Evolutionary conservation across 2,329 filamentous ascomycete genomes (phyloP).

Genomic region (Colletotrichum musae): DNA sequence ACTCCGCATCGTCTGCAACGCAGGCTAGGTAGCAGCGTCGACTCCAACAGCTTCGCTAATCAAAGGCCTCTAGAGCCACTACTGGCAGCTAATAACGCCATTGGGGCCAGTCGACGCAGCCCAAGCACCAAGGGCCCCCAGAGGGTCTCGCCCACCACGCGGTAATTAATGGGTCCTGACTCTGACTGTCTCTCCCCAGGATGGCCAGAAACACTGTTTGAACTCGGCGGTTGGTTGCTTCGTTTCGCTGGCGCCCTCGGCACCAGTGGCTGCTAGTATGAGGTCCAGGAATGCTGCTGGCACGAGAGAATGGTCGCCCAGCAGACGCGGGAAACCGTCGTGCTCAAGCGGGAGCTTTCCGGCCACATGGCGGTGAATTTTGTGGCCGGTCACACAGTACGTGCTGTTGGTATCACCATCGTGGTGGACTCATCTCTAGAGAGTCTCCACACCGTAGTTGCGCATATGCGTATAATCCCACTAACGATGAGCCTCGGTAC

Average conservation of each 20-base stretch:
- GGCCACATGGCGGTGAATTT: conserved; percentile 17
- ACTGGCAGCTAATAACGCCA: conserved; percentile 32
- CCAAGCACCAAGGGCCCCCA: conserved; percentile 14
- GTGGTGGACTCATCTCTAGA: too few relatives aligned
- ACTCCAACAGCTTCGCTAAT: conserved; percentile 32
- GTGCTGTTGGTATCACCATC: too few relatives aligned
- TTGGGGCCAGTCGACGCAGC: conserved; percentile 21
- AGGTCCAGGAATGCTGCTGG: neutral
- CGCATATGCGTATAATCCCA: conserved; percentile 24
- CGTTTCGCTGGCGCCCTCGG: neutral
- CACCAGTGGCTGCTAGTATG: conserved; percentile 1
- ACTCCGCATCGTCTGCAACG: conserved; percentile 36
- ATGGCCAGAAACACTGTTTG: conserved; percentile 31
- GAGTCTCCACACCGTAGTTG: conserved; percentile 24
- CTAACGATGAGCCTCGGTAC: conserved; percentile 18
- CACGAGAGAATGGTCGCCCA: neutral
- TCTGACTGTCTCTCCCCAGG: neutral
- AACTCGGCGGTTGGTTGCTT: conserved; percentile 17
- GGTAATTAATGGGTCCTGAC: conserved; percentile 16
- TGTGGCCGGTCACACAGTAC: too few relatives aligned
- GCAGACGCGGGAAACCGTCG: conserved; percentile 4
- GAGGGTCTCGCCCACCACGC: conserved; percentile 23
- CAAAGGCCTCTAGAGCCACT: conserved; percentile 24
- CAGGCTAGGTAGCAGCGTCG: neutral
- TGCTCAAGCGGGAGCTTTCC: neutral